Evolutionary conservation across 352 stramenopile species (phyloP), one percentile per base, ranked within the genome.

Genomic region (Phytopythium ostracodes): DNA sequence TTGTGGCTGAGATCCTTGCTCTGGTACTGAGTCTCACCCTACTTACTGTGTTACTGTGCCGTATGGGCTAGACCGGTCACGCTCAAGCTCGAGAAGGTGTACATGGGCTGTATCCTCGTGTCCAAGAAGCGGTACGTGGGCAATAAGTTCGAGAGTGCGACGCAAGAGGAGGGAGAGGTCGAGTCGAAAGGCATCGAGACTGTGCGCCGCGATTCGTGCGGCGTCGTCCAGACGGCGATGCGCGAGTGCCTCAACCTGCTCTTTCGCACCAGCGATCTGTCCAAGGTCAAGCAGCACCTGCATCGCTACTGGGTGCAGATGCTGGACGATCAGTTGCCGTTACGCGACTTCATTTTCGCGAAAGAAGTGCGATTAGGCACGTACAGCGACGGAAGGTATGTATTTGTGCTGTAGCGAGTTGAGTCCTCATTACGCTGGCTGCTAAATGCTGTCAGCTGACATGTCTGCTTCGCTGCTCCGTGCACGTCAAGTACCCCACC

Each of bases 71-170:
- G 82, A 51, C 87, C 87, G 6, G 82, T 96, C 42, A 90, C 77
- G 1, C 62, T 96, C 20, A 94, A 96, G 67, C 46, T 96, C 36
- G 87, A 96, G 60, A 96, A 98, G 73, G 89, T 98, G 24, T 98
- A 98, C 69, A 86, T 94, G 65, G 88, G 89, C 1, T 97, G 78
- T 51, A 75, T 98, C 25, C 72, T 98, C 2, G 88, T 97, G 5
- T 96, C 89, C n/a, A 98, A 98, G 70, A 98, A 98, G 70, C 84
- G 94, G 7, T 98, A 98, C 58, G 88, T 93, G 18, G 92, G 93
- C 3, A 73, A 81, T 64, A 96, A 92, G 40, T 97, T 88, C 64
- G 91, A 98, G 60, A 72, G 68, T 42, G 59, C 69, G 29, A 69
- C 49, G 2, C 76, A 94, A 67, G 38, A 69, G 27, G 56, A 73